phyloP scores from a whole-genome alignment of 257 asterid genomes.

The Lantana camara region DNA sequence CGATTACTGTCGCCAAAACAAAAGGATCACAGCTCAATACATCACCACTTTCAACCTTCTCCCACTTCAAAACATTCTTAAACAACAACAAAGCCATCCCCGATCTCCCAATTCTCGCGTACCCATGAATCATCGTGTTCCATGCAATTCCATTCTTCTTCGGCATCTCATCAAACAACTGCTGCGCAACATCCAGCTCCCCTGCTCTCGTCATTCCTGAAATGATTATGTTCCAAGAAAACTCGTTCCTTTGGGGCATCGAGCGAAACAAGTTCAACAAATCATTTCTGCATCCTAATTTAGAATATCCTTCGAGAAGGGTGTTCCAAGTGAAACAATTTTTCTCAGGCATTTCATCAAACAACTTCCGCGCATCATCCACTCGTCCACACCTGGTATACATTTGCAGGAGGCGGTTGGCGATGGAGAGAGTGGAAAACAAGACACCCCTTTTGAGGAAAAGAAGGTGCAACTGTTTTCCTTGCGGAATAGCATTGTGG shows the following conservation, averaged over 20 bases:
- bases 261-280: constrained; percentile 44
- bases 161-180: constrained; percentile 66
- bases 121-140: constrained; percentile 75
- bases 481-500: constrained; percentile 39
- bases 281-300: constrained; percentile 33
- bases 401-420: constrained; percentile 86
- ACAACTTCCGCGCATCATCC: constrained; percentile 53
- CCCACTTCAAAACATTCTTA: constrained; percentile 48
- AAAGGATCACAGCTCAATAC: constrained; percentile 45
- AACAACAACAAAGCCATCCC: constrained; percentile 52
- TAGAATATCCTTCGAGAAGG: constrained; percentile 74
- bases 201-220: constrained; percentile 54
- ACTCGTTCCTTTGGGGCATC: constrained; percentile 64
- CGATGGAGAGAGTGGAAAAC: constrained; percentile 51
- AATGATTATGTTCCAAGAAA: constrained; percentile 75
- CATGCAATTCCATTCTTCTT: constrained; percentile 58
- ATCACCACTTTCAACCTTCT: constrained; percentile 29
- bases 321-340: constrained; percentile 76
- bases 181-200: constrained; percentile 50
- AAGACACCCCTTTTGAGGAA: constrained; percentile 76
- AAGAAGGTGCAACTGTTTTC: constrained; percentile 76
- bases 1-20: constrained; percentile 57
- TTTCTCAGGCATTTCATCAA: constrained; percentile 73
- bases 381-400: constrained; percentile 59
- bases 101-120: constrained; percentile 52